These are phyloP conservation scores for Neltuma alba DNA, from an alignment of 306 rosid genomes.

Conservation along the genomic window DNA sequence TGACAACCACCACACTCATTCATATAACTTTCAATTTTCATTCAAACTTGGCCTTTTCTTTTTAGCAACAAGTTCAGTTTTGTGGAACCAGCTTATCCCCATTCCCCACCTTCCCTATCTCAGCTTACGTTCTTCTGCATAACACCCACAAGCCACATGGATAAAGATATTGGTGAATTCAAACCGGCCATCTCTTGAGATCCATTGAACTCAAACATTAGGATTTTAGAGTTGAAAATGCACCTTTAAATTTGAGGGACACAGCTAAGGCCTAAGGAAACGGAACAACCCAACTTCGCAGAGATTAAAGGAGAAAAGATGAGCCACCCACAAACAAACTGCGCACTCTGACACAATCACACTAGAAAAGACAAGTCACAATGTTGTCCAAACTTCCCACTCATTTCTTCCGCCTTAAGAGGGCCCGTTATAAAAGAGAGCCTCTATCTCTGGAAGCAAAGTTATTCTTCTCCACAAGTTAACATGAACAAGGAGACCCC, in stretches of 20 bases:
- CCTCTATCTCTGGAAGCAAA: slow-evolving; percentile 31
- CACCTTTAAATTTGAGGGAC: slow-evolving; percentile 17
- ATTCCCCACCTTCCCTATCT: slow-evolving; percentile 8
- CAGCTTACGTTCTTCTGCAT: background rate
- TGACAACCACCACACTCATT: slow-evolving; percentile 2
- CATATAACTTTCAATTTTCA: background rate
- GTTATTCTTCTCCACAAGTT: slow-evolving; percentile 25
- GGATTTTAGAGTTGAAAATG: background rate
- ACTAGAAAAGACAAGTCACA: slow-evolving; percentile 7
- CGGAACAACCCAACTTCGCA: slow-evolving; percentile 14
- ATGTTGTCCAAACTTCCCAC: slow-evolving; percentile 16
- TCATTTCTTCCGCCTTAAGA: background rate
- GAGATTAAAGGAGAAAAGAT: background rate
- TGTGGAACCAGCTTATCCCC: slow-evolving; percentile 4
- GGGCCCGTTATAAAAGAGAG: slow-evolving; percentile 17
- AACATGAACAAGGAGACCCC: slow-evolving; percentile 35
- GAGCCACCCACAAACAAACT: slow-evolving; percentile 15
- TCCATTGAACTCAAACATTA: slow-evolving; percentile 1
- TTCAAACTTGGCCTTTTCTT: background rate
- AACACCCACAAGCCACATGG: slow-evolving; percentile 1
- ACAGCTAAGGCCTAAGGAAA: slow-evolving; percentile 4
- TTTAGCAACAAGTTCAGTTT: background rate
- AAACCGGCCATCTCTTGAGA: background rate
- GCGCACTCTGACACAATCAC: slow-evolving; percentile 12
- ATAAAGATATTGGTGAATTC: slow-evolving; percentile 1